Evolutionary conservation across 163 green algal species (phyloP).

Genomic region (Picocystis sp.): DNA sequence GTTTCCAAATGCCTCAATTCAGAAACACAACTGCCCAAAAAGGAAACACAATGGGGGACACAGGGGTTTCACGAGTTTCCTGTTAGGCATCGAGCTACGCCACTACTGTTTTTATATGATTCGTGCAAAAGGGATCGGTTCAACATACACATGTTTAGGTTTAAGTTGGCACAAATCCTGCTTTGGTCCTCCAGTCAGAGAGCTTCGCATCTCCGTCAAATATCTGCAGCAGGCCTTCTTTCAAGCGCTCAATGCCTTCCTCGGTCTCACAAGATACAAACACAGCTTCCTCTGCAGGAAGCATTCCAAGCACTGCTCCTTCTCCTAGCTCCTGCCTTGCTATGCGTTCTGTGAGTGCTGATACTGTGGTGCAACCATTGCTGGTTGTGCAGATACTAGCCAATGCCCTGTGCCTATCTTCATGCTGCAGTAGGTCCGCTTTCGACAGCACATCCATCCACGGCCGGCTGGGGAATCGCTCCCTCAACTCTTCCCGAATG

Average conservation of each 20-base stretch:
- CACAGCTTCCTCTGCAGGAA: constrained; percentile 19
- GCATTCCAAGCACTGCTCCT: background rate
- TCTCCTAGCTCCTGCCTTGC: background rate
- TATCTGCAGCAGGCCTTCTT: constrained; percentile 34
- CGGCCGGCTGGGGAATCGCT: constrained; percentile 47
- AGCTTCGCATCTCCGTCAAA: constrained; percentile 2
- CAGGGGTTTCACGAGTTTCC: too few species aligned
- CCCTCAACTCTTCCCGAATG: constrained; percentile 29
- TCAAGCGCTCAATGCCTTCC: constrained; percentile 40
- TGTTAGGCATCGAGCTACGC: too few species aligned
- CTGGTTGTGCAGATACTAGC: background rate
- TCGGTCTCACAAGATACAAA: constrained; percentile 48
- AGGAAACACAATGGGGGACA: too few species aligned
- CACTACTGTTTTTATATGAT: too few species aligned
- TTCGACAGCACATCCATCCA: constrained; percentile 94
- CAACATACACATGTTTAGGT: too few species aligned
- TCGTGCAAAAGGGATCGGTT: too few species aligned
- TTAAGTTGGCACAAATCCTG: too few species aligned
- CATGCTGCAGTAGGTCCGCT: constrained; percentile 55
- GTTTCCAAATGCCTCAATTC: too few species aligned
- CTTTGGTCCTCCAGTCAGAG: too few species aligned
- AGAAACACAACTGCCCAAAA: too few species aligned
- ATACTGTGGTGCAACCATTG: background rate
- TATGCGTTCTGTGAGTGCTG: constrained; percentile 4
- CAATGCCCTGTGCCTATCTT: constrained; percentile 12